Percentiles rank a stretch among this genome's conserved stretches.
Evolutionary conservation across 1,139 yeast species (phyloP).

Genomic region (Spathaspora sp.): DNA sequence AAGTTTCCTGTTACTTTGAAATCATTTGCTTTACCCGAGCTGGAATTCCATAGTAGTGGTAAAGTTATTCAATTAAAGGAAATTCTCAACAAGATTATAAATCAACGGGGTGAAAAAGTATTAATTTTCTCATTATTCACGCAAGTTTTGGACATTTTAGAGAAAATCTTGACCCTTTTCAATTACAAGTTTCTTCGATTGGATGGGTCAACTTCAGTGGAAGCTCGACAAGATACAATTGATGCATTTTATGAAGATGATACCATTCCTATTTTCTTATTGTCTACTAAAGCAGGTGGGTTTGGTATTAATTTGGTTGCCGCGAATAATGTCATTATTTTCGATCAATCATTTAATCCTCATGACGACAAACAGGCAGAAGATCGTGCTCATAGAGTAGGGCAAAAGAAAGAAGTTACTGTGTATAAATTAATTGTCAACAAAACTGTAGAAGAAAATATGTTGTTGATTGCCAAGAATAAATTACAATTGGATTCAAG

Average conservation of each 20-base stretch:
- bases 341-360: conserved; percentile 94
- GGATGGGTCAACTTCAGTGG: conserved; percentile 94
- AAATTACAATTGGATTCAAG: conserved; percentile 83
- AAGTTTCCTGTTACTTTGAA: conserved; percentile 68
- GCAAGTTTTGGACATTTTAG: conserved; percentile 85
- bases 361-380: conserved; percentile 99
- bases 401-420: conserved; percentile 84
- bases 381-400: conserved; percentile 97
- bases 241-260: conserved; percentile 85
- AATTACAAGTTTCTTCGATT: conserved; percentile 75
- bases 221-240: conserved; percentile 86
- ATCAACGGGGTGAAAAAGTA: conserved; percentile 70
- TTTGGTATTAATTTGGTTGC: conserved; percentile 96
- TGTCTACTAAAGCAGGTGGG: conserved; percentile 97
- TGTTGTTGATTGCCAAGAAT: conserved; percentile 81
- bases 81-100: conserved; percentile 59
- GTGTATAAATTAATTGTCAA: conserved; percentile 76
- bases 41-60: conserved; percentile 73
- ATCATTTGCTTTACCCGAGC: conserved; percentile 52
- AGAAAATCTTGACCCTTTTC: conserved; percentile 64
- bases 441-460: conserved; percentile 85
- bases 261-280: conserved; percentile 77
- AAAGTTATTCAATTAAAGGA: conserved; percentile 61
- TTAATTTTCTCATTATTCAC: conserved; percentile 89
- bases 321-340: conserved; percentile 88